Base-by-base conservation (phyloP, 352 stramenopile genomes). In the Thalassiosira delicatula region DNA sequence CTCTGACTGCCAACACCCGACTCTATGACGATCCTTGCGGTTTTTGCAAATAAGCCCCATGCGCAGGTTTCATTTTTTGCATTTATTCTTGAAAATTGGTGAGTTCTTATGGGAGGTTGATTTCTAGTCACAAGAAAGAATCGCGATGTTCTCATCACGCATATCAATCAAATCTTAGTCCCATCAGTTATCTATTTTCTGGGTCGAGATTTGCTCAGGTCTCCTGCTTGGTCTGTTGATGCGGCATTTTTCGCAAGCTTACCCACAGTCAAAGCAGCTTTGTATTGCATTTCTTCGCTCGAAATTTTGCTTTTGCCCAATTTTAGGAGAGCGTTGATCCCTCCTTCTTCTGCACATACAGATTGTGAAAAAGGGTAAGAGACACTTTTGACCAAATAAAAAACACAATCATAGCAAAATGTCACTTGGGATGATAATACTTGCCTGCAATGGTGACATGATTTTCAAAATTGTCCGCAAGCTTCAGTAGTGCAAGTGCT, bases 391-490 rank as follows among this genome's bases (percentile, higher is more conserved):
- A 37, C 19, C 51, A 35, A 51, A 17, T 29, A 32, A 63, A 42
- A 19, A 44, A n/a, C 54, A 71, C 29, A 51, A 70, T 62, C n/a
- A 79, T 57, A 1, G 42, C 11, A 40, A 60, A 60, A 4, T 17
- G 21, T 29, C 11, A 57, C 27, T 0, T 4, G 40, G 1, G 2
- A 63, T 32, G 17, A 40, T 19, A 60, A 1, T 17, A 71, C 93
- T 79, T 67, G 23, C 69, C 76, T 14, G 96, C 96, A 80, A 99
- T 98, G 32, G 92, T 92, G 49, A 98, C 69, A 81, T 99, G 97
- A 86, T 98, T 98, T 81, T 98, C 95, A 84, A 98, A 98, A 82
- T 99, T 99, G 87, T 99, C 96, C 12, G 96, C 96, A 42, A 98
- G 92, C 83, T 98, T 98, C 35, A 99, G 92, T n/a, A 99, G 89